phyloP scores from a whole-genome alignment of 208 protist species.

The Leishmania gerbilli region DNA sequence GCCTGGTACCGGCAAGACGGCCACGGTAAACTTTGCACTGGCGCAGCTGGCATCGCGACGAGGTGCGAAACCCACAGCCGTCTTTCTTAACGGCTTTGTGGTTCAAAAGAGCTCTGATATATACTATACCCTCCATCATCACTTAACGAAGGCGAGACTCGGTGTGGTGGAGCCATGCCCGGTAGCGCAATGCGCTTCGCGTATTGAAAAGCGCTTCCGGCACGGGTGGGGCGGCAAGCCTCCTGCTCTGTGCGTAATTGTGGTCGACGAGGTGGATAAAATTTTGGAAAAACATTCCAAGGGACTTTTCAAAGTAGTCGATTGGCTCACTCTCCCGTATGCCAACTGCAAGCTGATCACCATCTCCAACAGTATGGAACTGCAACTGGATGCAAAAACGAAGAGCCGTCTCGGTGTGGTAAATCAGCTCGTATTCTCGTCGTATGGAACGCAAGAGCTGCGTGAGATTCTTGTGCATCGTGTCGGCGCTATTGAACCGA shows the following conservation, averaged over 20 bases:
- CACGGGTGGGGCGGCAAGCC: slow-evolving; percentile 55
- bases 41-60: slow-evolving; percentile 41
- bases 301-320: slow-evolving; percentile 81
- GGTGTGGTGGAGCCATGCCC: slow-evolving; percentile 50
- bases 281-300: slow-evolving; percentile 81
- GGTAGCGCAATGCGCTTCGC: slow-evolving; percentile 66
- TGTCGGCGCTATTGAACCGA: slow-evolving; percentile 60
- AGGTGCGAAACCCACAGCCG: slow-evolving; percentile 59
- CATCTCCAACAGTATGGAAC: slow-evolving; percentile 90
- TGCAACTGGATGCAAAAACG: slow-evolving; percentile 85
- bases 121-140: slow-evolving; percentile 84
- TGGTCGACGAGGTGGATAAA: slow-evolving; percentile 92
- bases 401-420: slow-evolving; percentile 80
- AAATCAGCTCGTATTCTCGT: slow-evolving; percentile 81
- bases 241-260: slow-evolving; percentile 69
- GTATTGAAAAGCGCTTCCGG: slow-evolving; percentile 80
- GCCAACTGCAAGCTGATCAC: slow-evolving; percentile 86
- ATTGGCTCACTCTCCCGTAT: slow-evolving; percentile 85
- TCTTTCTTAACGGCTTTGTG: slow-evolving; percentile 91
- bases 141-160: slow-evolving; percentile 70
- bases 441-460: slow-evolving; percentile 78
- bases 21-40: slow-evolving; percentile 78
- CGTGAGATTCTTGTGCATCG: slow-evolving; percentile 71
- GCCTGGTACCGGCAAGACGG: slow-evolving; percentile 91
- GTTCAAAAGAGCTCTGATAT: slow-evolving; percentile 89